Conservation (phyloP, 441 rosid species). For the Erodium trifolium region DNA sequence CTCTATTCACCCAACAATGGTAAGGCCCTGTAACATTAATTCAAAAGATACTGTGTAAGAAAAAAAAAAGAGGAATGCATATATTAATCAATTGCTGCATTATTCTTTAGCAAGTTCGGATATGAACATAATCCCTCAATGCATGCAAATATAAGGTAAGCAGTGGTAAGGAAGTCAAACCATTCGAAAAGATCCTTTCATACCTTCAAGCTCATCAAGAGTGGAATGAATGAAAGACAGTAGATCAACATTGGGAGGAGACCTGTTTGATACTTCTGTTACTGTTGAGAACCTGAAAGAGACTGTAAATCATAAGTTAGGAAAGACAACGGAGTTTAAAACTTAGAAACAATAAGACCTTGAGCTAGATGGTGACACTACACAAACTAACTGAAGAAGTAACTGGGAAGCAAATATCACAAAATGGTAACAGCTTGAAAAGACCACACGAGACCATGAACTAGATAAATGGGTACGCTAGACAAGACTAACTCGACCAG, state of each 20-base stretch:
- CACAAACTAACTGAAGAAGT: background rate
- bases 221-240: conserved; percentile 42
- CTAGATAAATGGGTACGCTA: too few relatives aligned
- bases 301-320: conserved; percentile 42
- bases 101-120: background rate
- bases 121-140: background rate
- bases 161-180: conserved; percentile 6
- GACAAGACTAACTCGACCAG: too few relatives aligned
- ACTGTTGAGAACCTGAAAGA: conserved; percentile 57
- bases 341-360: background rate
- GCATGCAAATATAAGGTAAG: background rate
- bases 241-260: conserved; percentile 30
- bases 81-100: background rate
- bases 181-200: background rate
- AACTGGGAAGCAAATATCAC: background rate
- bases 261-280: conserved; percentile 32
- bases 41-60: conserved; percentile 9
- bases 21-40: conserved; percentile 42
- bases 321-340: conserved; percentile 14
- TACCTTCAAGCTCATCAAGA: conserved; percentile 51
- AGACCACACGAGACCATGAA: too few relatives aligned
- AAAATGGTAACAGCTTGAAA: too few relatives aligned
- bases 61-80: background rate
- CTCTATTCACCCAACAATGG: conserved; percentile 72
- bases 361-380: background rate